Evolutionary conservation across 1,284 basidiomycete genomes (phyloP).

Genomic region (Pholiota adiposa): DNA sequence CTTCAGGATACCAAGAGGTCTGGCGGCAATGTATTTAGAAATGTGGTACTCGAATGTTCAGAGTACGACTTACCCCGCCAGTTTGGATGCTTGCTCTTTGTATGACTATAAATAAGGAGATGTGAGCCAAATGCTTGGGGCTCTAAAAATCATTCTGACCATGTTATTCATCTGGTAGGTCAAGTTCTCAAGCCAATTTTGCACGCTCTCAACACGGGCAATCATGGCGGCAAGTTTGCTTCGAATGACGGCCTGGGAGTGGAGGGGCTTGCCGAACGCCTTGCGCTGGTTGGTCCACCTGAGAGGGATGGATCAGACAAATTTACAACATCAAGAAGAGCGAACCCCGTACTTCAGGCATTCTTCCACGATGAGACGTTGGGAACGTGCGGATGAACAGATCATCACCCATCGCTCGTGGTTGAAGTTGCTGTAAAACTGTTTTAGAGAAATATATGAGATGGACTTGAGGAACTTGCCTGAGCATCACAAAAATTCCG

Average conservation of each 20-base stretch:
- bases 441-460: neutral
- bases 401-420: constrained; percentile 71
- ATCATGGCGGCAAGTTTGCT: constrained; percentile 88
- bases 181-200: constrained; percentile 89
- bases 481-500: constrained; percentile 81
- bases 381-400: constrained; percentile 52
- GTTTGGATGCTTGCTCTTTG: constrained; percentile 58
- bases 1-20: constrained; percentile 82
- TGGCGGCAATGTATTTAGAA: constrained; percentile 28
- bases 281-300: constrained; percentile 81
- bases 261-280: constrained; percentile 87
- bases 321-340: neutral
- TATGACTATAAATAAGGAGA: constrained; percentile 41
- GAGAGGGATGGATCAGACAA: neutral
- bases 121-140: neutral
- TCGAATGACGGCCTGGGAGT: constrained; percentile 83
- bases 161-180: constrained; percentile 94
- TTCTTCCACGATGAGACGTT: constrained; percentile 60
- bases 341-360: constrained; percentile 59
- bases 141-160: constrained; percentile 39
- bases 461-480: constrained; percentile 30
- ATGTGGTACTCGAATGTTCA: too few species aligned
- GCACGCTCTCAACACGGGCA: constrained; percentile 72
- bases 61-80: constrained; percentile 67
- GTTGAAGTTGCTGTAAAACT: constrained; percentile 62